Evolutionary conservation across 2,329 filamentous ascomycete genomes (phyloP), one percentile per base, ranked within the genome.

Genomic region (Xylaria multiplex): DNA sequence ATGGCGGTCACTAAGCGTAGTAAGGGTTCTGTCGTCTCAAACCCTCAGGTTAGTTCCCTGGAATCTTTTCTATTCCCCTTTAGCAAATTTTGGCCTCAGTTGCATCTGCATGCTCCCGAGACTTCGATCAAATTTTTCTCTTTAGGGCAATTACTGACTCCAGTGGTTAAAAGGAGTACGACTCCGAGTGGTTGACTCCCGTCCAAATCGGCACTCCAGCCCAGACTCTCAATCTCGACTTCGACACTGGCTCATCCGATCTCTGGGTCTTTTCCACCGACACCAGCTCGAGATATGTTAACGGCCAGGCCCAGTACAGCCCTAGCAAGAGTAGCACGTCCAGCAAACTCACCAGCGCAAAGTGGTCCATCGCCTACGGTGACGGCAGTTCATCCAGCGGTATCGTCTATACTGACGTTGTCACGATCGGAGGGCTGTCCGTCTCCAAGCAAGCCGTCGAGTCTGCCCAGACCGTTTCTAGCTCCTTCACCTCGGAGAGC

Each of bases 181-280:
- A 73, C 63, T 54, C 61, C 16, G 69, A 71, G 66, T 74, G 69
- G 52, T 32, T 74, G 37, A 69, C 70, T 6, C 70, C 72, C n/a
- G 72, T 75, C 22, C 50, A 65, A 13, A 73, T 75, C 62, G 73
- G 73, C 32, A 73, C 72, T 2, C 72, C 72, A 1, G 61, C 70
- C 0, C 69, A 74, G 69, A 71, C 68, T 9, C 64, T 75, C 24
- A 69, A 73, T 62, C 67, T 75, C 27, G 73, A 75, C 69, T 72
- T 75, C 53, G 73, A 75, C 67, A 62, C 73, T 14, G 73, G 73
- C 3, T 75, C 73, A 2, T 72, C 73, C 16, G 73, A 75, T 45
- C 70, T 75, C 46, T 75, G 73, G 73, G 73, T 74, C 52, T 75
- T 73, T 59, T 69, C 66, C 62, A 70, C 59, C 40, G 67, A 71